These are phyloP conservation scores for Russula foetens DNA, from an alignment of 768 basidiomycete genomes.

Conservation along the genomic window DNA sequence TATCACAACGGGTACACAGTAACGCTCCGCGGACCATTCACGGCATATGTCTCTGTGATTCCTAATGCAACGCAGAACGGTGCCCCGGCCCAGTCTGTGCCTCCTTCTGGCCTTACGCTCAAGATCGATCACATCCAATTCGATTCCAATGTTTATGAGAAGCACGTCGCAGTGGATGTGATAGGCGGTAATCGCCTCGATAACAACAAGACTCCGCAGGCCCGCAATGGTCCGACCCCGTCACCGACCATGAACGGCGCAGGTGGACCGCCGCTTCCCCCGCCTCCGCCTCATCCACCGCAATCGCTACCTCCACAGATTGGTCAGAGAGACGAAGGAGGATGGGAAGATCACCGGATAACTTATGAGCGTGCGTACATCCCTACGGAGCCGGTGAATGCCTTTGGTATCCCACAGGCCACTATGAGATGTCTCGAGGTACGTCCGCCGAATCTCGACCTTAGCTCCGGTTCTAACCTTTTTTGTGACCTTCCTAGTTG, in stretches of 20 bases:
- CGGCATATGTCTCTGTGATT: conserved; percentile 46
- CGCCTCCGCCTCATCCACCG: not conserved
- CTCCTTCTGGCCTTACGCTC: conserved; percentile 29
- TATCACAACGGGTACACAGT: conserved; percentile 76
- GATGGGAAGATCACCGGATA: conserved; percentile 55
- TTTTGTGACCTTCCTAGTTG: conserved; percentile 35
- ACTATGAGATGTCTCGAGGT: conserved; percentile 87
- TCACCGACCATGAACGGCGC: conserved; percentile 23
- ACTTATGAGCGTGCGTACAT: conserved; percentile 55
- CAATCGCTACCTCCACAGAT: conserved; percentile 15
- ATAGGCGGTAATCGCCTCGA: conserved; percentile 45
- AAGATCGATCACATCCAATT: conserved; percentile 72
- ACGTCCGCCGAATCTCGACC: conserved; percentile 19
- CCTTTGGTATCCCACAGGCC: conserved; percentile 82
- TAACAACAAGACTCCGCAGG: conserved; percentile 27
- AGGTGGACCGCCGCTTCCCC: not conserved
- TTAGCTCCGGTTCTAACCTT: conserved; percentile 5
- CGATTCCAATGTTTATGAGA: conserved; percentile 65
- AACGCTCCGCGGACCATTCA: conserved; percentile 65
- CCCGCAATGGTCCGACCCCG: conserved; percentile 13
- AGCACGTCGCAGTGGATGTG: conserved; percentile 59
- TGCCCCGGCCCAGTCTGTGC: conserved; percentile 10
- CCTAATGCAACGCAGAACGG: conserved; percentile 20
- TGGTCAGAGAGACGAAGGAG: conserved; percentile 39
- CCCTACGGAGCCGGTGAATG: conserved; percentile 79